Base-by-base conservation (phyloP, 2,329 filamentous ascomycete species). In the Septoria linicola region DNA sequence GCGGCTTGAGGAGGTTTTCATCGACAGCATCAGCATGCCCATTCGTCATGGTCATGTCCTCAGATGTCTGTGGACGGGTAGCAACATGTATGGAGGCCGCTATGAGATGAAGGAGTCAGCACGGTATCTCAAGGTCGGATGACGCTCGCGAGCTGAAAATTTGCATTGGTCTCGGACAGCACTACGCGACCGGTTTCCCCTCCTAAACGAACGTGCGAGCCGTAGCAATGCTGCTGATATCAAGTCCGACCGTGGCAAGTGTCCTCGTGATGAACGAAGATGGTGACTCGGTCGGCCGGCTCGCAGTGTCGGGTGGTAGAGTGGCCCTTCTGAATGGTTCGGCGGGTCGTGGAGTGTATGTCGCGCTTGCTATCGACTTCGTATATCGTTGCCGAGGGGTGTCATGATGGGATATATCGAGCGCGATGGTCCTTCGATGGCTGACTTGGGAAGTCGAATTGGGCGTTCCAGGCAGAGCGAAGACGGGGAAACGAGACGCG, bases 81-180 rank as follows among this genome's bases (percentile, higher is more conserved):
- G 77, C 76, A 74, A 80, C 79, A 73, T 77, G 74, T 76, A 79
- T 77, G 78, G 80, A 82, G 78, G 78, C 78, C 74, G 78, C 80
- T 82, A 60, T 58, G 60, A 54, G 56, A 49, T 53, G 57, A 70
- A 66, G 70, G 67, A 63, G 72, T 74, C 68, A 76, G 74, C 69
- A 65, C 43, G 59, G 59, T 66, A 61, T 54, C 60, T 67, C 57
- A 41, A 52, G 59, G 48, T 49, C 51, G 47, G 51, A 53, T 46
- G 37, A 53, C 65, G 65, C 63, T 58, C 49, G 53, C 57, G 57
- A 61, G 59, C 56, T 58, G 61, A 67, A 65, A 70, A 53, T 66
- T 67, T 51, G 52, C 51, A 55, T 34, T 54, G 37, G 40, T 41
- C 48, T 54, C 59, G 53, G 50, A 41, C 45, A 54, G 41, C 62